Conservation (phyloP, 2,329 filamentous ascomycete species). For the Aspergillus ibericus region DNA sequence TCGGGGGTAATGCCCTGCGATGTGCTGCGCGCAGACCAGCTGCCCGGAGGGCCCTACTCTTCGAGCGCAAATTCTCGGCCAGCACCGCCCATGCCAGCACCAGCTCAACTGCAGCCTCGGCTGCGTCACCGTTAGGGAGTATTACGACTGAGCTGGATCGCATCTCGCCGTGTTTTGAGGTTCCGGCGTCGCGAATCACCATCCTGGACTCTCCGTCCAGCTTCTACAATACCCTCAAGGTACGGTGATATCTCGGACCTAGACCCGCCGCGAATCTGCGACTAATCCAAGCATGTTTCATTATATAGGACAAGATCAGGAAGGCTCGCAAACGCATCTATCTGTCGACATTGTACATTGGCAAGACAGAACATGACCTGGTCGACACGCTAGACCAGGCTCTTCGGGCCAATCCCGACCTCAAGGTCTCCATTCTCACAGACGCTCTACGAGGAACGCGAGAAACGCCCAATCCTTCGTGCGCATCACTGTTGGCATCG, state of each 20-base stretch:
- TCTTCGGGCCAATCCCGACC: conserved; percentile 68
- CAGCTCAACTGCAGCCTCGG: conserved; percentile 27
- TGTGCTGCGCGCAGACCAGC: conserved; percentile 33
- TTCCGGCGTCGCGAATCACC: conserved; percentile 75
- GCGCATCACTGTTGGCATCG: conserved; percentile 81
- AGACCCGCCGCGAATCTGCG: neutral
- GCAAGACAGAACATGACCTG: conserved; percentile 86
- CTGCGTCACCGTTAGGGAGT: conserved; percentile 54
- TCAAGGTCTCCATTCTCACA: conserved; percentile 85
- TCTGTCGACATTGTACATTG: conserved; percentile 94
- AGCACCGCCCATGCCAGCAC: conserved; percentile 25
- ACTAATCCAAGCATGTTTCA: conserved; percentile 7
- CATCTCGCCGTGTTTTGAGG: conserved; percentile 85
- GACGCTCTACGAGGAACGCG: conserved; percentile 89
- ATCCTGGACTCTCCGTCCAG: conserved; percentile 79
- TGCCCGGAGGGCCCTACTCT: conserved; percentile 32
- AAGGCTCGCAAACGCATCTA: conserved; percentile 79
- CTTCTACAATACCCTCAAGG: conserved; percentile 91
- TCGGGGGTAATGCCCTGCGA: conserved; percentile 40
- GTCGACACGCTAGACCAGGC: conserved; percentile 76
- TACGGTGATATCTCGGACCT: conserved; percentile 33
- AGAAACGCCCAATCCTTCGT: conserved; percentile 81
- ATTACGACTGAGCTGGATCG: conserved; percentile 77
- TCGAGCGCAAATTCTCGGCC: conserved; percentile 41
- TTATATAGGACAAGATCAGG: conserved; percentile 70